Percentiles rank a stretch among this genome's conserved stretches.
phyloP scores from a whole-genome alignment of 148 eudicot species.

The Rhododendron simsii region DNA sequence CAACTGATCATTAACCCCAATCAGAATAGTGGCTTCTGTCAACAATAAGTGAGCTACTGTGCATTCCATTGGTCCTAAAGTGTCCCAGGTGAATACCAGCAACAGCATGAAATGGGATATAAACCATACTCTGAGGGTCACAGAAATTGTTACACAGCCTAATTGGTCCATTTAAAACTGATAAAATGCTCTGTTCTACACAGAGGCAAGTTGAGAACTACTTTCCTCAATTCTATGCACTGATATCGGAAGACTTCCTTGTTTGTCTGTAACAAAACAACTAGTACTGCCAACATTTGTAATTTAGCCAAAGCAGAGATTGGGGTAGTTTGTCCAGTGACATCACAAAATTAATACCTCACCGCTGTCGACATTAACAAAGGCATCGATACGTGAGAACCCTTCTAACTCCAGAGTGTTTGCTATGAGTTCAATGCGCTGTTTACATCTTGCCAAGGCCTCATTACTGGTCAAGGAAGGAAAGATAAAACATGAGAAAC shows the following conservation, averaged over 20 bases:
- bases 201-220: not conserved
- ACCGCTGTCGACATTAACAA: conserved; percentile 77
- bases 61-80: not conserved
- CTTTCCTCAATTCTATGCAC: not conserved
- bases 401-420: conserved; percentile 80
- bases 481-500: conserved; percentile 5
- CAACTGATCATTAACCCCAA: not conserved
- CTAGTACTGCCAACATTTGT: not conserved
- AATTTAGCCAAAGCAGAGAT: not conserved
- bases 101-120: not conserved
- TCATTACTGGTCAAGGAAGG: conserved; percentile 38
- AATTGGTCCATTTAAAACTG: not conserved
- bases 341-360: conserved; percentile 43
- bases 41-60: not conserved
- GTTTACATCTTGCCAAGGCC: conserved; percentile 60
- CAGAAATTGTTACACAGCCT: not conserved
- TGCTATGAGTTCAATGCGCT: conserved; percentile 72
- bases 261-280: not conserved
- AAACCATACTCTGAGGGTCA: not conserved
- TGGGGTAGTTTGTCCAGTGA: not conserved
- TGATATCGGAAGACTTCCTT: not conserved
- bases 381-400: conserved; percentile 87
- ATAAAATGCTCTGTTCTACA: not conserved
- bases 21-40: not conserved
- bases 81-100: not conserved